A percentile compares a stretch with the other conserved stretches of the same genome.
Conservation (phyloP, 495 filamentous ascomycete species). For the Diplogelasinospora grovesii region DNA sequence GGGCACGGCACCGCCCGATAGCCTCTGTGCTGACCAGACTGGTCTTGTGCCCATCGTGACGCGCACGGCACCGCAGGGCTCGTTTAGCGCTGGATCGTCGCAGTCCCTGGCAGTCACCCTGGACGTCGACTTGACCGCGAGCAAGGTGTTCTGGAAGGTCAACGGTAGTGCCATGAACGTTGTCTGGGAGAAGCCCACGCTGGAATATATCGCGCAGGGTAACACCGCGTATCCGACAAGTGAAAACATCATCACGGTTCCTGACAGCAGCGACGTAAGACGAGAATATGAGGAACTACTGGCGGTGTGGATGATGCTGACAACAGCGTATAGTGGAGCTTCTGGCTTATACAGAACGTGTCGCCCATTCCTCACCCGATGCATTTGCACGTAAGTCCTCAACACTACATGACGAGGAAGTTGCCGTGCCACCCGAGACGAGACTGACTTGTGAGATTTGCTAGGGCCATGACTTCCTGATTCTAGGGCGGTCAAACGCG, state of each 20-base stretch:
- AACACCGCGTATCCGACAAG: constrained; percentile 23
- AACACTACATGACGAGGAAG: constrained; percentile 27
- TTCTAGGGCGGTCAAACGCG: constrained; percentile 30
- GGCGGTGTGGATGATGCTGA: neutral
- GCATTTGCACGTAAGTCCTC: constrained; percentile 43
- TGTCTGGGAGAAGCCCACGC: constrained; percentile 31
- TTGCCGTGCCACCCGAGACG: constrained; percentile 11
- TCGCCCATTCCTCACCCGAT: constrained; percentile 39
- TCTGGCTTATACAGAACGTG: constrained; percentile 28
- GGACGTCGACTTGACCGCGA: constrained; percentile 4
- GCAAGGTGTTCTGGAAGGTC: constrained; percentile 26
- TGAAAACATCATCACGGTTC: constrained; percentile 33
- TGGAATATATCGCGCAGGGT: constrained; percentile 30
- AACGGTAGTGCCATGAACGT: constrained; percentile 24
- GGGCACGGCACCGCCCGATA: constrained; percentile 10
- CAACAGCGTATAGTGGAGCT: constrained; percentile 6
- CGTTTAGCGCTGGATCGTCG: constrained; percentile 2
- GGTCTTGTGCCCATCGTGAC: constrained; percentile 13
- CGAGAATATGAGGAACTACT: constrained; percentile 1
- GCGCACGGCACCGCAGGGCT: constrained; percentile 7
- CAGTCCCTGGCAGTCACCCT: constrained; percentile 11
- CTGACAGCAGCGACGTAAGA: constrained; percentile 16
- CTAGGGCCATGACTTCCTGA: constrained; percentile 14
- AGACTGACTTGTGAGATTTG: constrained; percentile 14
- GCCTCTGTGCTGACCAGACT: constrained; percentile 11